These are phyloP conservation scores for Rhizoclosmatium globosum DNA, from an alignment of 192 early-diverging fungal species.

Conservation along the genomic window DNA sequence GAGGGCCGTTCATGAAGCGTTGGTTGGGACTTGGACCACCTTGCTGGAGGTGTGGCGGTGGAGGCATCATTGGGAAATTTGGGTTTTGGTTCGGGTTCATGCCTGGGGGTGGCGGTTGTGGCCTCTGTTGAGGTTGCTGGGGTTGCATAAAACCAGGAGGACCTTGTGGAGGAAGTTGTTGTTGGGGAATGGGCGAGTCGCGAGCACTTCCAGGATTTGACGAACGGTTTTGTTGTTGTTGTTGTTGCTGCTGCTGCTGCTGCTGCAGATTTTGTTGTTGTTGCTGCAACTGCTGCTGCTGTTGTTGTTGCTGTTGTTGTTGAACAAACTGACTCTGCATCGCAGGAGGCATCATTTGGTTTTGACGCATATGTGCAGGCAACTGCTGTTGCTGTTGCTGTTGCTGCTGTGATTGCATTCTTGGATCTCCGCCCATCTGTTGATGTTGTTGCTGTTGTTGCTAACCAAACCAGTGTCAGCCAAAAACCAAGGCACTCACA, in stretches of 20 bases:
- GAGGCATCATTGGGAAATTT: not conserved
- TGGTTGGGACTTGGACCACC: not conserved
- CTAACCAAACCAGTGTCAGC: not conserved
- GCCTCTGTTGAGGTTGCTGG: not conserved
- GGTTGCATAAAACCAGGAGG: conserved; percentile 3
- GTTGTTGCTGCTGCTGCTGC: not conserved
- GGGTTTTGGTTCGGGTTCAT: not conserved
- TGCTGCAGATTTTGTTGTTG: conserved; percentile 7
- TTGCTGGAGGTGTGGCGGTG: not conserved
- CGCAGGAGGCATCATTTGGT: not conserved
- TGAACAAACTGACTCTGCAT: not conserved
- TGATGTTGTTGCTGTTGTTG: conserved; percentile 12
- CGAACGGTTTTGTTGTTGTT: not conserved
- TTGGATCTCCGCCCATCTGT: not conserved
- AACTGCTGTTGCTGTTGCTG: not conserved
- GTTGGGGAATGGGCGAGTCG: not conserved
- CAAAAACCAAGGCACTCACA: not conserved
- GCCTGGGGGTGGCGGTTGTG: not conserved
- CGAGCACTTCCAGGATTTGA: not conserved
- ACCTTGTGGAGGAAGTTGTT: not conserved
- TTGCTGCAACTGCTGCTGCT: conserved; percentile 26
- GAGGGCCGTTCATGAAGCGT: conserved; percentile 18
- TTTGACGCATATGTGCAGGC: not conserved
- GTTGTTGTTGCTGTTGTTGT: conserved; percentile 11
- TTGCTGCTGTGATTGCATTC: conserved; percentile 20